phyloP scores from a whole-genome alignment of 2,329 filamentous ascomycete species.

The Trichoderma asperellum region DNA sequence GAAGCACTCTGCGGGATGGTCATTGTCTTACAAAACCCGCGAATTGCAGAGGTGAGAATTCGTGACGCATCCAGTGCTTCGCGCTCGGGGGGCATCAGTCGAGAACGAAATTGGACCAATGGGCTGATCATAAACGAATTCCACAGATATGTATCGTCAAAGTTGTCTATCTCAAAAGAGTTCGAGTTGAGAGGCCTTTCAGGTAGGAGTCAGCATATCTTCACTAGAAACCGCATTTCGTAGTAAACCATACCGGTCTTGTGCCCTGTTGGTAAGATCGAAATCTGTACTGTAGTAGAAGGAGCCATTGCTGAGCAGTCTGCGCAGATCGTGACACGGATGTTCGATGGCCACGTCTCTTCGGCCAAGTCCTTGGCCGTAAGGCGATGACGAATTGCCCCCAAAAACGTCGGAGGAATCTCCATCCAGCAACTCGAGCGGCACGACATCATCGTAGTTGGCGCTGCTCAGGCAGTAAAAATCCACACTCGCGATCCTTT shows the following conservation, averaged over 20 bases:
- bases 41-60: constrained; percentile 90
- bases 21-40: constrained; percentile 87
- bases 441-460: constrained; percentile 79
- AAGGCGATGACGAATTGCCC: constrained; percentile 50
- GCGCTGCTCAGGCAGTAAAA: constrained; percentile 91
- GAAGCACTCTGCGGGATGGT: constrained; percentile 78
- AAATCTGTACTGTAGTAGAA: constrained; percentile 99
- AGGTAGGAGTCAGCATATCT: constrained; percentile 26
- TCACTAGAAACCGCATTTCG: neutral
- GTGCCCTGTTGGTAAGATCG: constrained; percentile 89
- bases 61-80: constrained; percentile 81
- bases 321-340: constrained; percentile 87
- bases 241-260: constrained; percentile 67
- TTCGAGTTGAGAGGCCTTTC: constrained; percentile 71
- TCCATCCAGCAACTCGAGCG: constrained; percentile 56
- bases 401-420: constrained; percentile 54
- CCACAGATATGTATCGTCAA: constrained; percentile 93
- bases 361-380: constrained; percentile 56
- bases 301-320: constrained; percentile 87
- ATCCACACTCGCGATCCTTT: constrained; percentile 82
- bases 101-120: constrained; percentile 83
- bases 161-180: constrained; percentile 86
- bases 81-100: constrained; percentile 74
- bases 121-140: constrained; percentile 98
- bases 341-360: constrained; percentile 77